Evolutionary conservation across 148 eudicot genomes (phyloP).

Genomic region (Silene latifolia): DNA sequence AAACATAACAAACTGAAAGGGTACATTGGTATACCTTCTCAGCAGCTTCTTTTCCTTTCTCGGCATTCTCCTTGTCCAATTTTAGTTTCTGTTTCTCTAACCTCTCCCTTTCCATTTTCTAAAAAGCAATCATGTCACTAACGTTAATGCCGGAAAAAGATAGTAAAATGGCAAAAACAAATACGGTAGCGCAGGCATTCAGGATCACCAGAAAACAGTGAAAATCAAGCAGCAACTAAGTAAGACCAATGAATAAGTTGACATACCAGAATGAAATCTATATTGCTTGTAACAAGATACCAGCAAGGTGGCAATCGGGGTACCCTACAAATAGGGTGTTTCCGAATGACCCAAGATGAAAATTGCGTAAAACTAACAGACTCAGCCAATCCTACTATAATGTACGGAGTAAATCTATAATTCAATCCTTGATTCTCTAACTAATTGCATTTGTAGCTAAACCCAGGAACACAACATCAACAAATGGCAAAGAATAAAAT

Average conservation of each 20-base stretch:
- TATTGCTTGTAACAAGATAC: not conserved
- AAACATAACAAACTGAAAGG: no score
- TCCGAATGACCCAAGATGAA: no score
- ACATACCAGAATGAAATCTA: not conserved
- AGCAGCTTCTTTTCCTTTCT: conserved; percentile 30
- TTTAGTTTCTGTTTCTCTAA: conserved; percentile 40
- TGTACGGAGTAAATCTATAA: no score
- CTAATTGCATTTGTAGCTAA: no score
- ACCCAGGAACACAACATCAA: not conserved
- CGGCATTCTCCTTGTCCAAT: conserved; percentile 42
- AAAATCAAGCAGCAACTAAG: not conserved
- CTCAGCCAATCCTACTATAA: no score
- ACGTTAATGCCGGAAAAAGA: not conserved
- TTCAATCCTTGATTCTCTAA: no score
- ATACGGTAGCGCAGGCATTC: not conserved
- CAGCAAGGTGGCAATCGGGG: no score
- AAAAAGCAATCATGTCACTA: not conserved
- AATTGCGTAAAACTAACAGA: no score
- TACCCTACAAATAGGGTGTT: no score
- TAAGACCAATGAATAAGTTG: not conserved
- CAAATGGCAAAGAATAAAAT: not conserved
- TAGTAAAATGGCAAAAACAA: not conserved
- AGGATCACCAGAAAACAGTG: not conserved
- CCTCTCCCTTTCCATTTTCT: conserved; percentile 63
- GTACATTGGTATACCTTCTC: conserved; percentile 33